Conservation (phyloP, 2,329 filamentous ascomycete genomes). For the Neofusicoccum cordaticola region DNA sequence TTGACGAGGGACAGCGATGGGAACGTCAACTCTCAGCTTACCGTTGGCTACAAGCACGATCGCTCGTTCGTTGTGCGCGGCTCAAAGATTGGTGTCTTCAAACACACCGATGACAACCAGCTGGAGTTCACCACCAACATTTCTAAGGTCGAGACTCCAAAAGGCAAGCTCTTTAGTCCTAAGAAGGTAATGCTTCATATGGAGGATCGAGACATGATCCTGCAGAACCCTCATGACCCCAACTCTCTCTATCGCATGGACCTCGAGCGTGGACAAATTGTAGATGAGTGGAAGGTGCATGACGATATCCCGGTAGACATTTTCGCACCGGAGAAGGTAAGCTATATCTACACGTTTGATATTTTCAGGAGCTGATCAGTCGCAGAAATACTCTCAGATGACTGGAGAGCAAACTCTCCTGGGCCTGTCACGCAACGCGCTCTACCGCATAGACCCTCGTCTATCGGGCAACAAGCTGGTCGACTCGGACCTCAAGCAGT, state of each 20-base stretch:
- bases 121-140: conserved; percentile 97
- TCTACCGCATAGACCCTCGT: conserved; percentile 92
- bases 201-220: conserved; percentile 83
- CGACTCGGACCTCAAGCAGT: conserved; percentile 90
- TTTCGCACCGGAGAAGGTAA: conserved; percentile 82
- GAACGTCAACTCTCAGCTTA: conserved; percentile 88
- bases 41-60: conserved; percentile 95
- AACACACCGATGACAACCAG: conserved; percentile 87
- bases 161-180: conserved; percentile 83
- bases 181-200: conserved; percentile 97
- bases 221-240: conserved; percentile 78
- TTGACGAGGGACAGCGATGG: conserved; percentile 67
- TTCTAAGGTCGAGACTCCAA: conserved; percentile 87
- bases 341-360: conserved; percentile 22
- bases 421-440: conserved; percentile 85
- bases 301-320: conserved; percentile 91
- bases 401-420: conserved; percentile 93
- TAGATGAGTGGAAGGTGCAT: conserved; percentile 98
- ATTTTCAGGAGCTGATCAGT: conserved; percentile 17
- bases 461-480: conserved; percentile 88
- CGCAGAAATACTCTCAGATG: conserved; percentile 92
- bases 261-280: conserved; percentile 93
- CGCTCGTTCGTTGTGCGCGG: conserved; percentile 95
- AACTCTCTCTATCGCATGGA: conserved; percentile 97
- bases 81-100: conserved; percentile 98